Evolutionary conservation across 164 flowering plant species (phyloP), one percentile per base, ranked within the genome.

Genomic region (Litsea cubeba): DNA sequence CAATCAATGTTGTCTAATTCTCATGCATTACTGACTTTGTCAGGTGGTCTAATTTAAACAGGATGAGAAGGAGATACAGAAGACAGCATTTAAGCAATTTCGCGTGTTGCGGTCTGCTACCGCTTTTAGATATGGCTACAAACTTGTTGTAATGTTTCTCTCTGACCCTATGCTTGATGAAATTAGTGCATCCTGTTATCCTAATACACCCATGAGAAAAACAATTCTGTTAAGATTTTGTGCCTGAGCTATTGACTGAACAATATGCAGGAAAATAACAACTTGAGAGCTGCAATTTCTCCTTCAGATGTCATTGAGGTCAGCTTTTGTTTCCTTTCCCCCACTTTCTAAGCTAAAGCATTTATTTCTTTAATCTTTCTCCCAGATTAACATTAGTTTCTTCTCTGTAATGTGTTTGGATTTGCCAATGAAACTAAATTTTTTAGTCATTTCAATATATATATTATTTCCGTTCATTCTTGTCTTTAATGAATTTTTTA

Each of bases 21-120:
- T 76, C 62, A 60, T 50, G 62, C 70, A 69, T 54, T 40, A 70
- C 78, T 83, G 76, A 82, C 74, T 71, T 76, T 66, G 66, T 80
- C 72, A 58, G 78, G 71, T 73, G 71, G 62, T 70, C 57, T 79
- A 40, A 76, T 79, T 74, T 78, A 24, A 80, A 83, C 88, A 95
- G 99, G 99, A 95, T 80, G 99, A 95, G 85, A 90, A 93, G 85
- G 91, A 87, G 81, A 83, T 93, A 71, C 93, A 88, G 76, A 89
- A 89, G 87, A 84, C 87, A 30, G 99, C 99, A 76, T 62, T 85
- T 70, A 88, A 78, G 80, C 96, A 88, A 74, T 81, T 76, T 75
- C 93, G 94, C 49, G 85, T 83, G 7, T 71, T 95, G 87, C 88
- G 93, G 50, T 72, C 86, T 28, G 89, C 46, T 40, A 40, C 46